A percentile compares a stretch with the other conserved stretches of the same genome.
Evolutionary conservation across 495 filamentous ascomycete genomes (phyloP).

Genomic region (Aspergillus baeticus): DNA sequence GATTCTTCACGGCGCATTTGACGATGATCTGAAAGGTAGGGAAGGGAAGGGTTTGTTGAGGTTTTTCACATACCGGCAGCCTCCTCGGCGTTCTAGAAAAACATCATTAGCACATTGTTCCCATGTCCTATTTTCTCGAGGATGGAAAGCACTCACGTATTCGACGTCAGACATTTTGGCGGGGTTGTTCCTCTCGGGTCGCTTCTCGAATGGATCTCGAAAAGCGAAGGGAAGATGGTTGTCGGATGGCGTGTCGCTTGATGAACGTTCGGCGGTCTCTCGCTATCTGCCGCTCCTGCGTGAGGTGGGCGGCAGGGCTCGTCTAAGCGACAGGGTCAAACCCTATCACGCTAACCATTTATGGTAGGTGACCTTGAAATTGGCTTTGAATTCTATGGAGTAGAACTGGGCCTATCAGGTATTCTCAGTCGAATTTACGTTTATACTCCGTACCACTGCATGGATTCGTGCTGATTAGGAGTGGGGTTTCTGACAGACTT

Average conservation of each 20-base stretch:
- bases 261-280: slow-evolving; percentile 32
- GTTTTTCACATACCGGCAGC: slow-evolving; percentile 70
- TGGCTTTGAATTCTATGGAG: slow-evolving; percentile 16
- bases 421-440: no score
- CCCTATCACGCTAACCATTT: slow-evolving; percentile 41
- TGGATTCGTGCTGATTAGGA: no score
- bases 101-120: slow-evolving; percentile 35
- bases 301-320: slow-evolving; percentile 43
- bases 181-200: slow-evolving; percentile 49
- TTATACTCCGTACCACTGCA: no score
- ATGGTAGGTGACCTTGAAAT: no score
- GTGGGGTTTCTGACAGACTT: neutral
- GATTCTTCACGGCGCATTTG: slow-evolving; percentile 10
- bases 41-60: slow-evolving; percentile 13
- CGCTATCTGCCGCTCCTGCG: slow-evolving; percentile 29
- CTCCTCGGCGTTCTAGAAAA: slow-evolving; percentile 80
- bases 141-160: slow-evolving; percentile 66
- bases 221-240: slow-evolving; percentile 49
- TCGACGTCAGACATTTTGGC: slow-evolving; percentile 89
- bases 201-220: slow-evolving; percentile 53
- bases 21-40: slow-evolving; percentile 4
- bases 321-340: slow-evolving; percentile 49
- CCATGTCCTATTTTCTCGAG: slow-evolving; percentile 5
- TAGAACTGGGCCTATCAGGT: slow-evolving; percentile 12
- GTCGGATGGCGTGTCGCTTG: slow-evolving; percentile 47